Conservation (phyloP, 495 filamentous ascomycete genomes). For the Talaromyces nanjingensis region DNA sequence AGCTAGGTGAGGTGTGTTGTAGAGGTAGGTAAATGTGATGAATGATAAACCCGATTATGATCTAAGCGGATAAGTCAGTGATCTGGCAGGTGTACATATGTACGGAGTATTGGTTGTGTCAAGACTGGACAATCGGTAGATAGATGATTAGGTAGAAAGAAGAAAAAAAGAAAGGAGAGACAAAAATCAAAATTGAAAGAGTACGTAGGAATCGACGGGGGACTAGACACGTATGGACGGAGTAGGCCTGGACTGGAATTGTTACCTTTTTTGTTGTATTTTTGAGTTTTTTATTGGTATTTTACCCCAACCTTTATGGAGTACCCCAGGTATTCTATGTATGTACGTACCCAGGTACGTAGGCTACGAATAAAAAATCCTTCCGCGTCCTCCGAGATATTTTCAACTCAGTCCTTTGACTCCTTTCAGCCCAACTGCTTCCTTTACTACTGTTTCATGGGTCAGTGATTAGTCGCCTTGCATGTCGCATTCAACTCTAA, state of each 20-base stretch:
- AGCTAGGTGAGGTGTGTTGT: neutral
- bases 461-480: neutral
- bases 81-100: neutral
- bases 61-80: conserved; percentile 2
- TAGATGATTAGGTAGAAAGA: neutral
- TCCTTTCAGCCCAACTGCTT: neutral
- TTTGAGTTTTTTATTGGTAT: neutral
- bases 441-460: neutral
- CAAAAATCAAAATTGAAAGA: neutral
- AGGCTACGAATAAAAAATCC: neutral
- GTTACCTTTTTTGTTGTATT: neutral
- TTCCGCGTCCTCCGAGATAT: neutral
- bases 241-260: neutral
- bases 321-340: neutral
- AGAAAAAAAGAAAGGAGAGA: neutral
- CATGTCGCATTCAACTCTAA: neutral
- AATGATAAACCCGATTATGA: neutral
- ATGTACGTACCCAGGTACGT: neutral
- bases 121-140: neutral
- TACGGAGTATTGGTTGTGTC: neutral
- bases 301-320: neutral
- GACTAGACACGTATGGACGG: neutral
- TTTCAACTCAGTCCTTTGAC: neutral
- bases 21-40: neutral
- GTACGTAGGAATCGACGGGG: neutral